Conservation (phyloP, 192 early-diverging fungal species). For the Backusella morwellensis region DNA sequence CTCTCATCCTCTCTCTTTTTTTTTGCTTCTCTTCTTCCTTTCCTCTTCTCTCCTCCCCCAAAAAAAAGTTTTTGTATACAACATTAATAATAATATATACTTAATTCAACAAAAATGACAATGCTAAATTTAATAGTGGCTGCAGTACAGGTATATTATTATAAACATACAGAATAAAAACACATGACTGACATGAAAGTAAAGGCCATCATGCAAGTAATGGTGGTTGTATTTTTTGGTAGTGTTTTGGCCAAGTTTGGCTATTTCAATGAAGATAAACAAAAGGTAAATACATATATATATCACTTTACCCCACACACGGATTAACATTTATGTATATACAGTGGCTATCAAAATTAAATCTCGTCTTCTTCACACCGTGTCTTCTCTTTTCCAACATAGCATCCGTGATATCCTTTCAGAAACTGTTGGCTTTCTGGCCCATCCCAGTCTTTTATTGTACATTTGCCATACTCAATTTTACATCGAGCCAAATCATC, state of each 20-base stretch:
- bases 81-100: neutral
- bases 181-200: neutral
- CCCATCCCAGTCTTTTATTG: constrained; percentile 59
- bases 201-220: constrained; percentile 36
- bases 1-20: neutral
- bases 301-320: neutral
- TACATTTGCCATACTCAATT: constrained; percentile 36
- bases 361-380: constrained; percentile 73
- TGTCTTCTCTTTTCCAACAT: constrained; percentile 76
- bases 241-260: constrained; percentile 27
- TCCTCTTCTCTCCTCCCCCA: neutral
- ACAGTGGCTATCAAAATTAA: constrained; percentile 56
- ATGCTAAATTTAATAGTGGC: constrained; percentile 31
- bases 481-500: constrained; percentile 34
- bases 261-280: constrained; percentile 30
- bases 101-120: constrained; percentile 2
- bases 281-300: constrained; percentile 28
- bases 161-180: neutral
- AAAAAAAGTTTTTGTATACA: neutral
- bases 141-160: constrained; percentile 23
- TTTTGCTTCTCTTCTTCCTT: neutral
- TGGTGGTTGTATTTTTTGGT: constrained; percentile 32
- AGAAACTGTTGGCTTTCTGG: constrained; percentile 66
- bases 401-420: constrained; percentile 62
- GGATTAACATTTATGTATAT: neutral